Evolutionary conservation across 768 basidiomycete species (phyloP), one percentile per base, ranked within the genome.

Genomic region (Collybiopsis confluens): DNA sequence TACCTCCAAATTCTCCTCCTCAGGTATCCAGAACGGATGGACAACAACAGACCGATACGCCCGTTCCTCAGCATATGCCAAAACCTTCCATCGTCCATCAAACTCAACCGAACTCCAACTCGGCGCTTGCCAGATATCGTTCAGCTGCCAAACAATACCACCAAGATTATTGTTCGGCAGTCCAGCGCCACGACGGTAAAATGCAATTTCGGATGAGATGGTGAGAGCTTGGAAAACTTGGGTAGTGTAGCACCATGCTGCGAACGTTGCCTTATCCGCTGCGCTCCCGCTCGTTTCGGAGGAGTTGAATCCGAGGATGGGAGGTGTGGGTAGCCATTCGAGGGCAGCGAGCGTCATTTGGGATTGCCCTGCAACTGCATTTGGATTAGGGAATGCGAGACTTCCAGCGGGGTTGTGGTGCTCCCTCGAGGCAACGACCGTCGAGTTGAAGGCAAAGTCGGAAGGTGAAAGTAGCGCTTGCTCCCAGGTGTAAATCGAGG

Each of bases 181-280:
- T 6, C 81, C 81, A 0, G 82, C 78, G n/a, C 81, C 80, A 30
- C 75, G 77, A 33, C 82, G 70, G 65, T 84, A 84, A 70, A 73
- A 83, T 5, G 80, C 74, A 38, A 82, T 74, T 61, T 83, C 69
- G n/a, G 80, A 71, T n/a, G 75, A 70, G 70, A 82, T 81, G 42
- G 77, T 75, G 73, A 83, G 74, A 18, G 76, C 68, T 58, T 82
- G 82, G 75, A 82, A 82, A 18, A 82, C 58, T 58, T 83, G 82
- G 2, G 81, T 82, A 63, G 78, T 80, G 70, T 73, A 84, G 64
- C 79, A 82, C 81, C 81, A 82, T 60, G 82, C 80, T 0, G 81
- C 77, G 62, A 84, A 83, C 0, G 81, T 83, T 59, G 80, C 75
- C 55, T 84, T 81, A 18, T 73, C 53, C 59, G 80, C 70, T 16